Conservation (phyloP, 495 filamentous ascomycete species). For the Penicillium antarcticum region DNA sequence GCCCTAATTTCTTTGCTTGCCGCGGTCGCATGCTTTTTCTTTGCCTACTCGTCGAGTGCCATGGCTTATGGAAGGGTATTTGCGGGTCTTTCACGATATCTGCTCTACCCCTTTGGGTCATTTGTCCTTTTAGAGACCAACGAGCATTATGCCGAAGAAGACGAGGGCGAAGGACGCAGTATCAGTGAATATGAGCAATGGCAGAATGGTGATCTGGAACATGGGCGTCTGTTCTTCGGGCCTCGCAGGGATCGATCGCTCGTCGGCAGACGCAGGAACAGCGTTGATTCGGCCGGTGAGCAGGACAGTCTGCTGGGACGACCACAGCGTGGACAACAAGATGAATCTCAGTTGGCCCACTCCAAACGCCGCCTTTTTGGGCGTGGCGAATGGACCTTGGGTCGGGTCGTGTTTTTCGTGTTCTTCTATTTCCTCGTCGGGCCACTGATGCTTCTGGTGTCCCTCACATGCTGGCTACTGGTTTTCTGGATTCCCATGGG, state of each 20-base stretch:
- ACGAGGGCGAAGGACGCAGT: conserved; percentile 97
- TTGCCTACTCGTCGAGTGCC: conserved; percentile 75
- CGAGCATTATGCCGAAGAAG: conserved; percentile 91
- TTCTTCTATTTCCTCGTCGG: conserved; percentile 95
- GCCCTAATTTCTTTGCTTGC: conserved; percentile 69
- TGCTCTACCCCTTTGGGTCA: conserved; percentile 95
- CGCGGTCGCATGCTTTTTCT: conserved; percentile 72
- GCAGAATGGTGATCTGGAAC: conserved; percentile 96
- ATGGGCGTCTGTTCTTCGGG: conserved; percentile 93
- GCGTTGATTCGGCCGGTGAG: conserved; percentile 84
- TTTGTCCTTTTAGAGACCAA: conserved; percentile 91
- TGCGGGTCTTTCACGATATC: conserved; percentile 76
- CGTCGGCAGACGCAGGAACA: conserved; percentile 82
- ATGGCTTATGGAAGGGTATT: conserved; percentile 84
- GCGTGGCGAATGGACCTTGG: conserved; percentile 90
- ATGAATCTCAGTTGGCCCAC: conserved; percentile 49
- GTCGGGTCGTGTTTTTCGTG: conserved; percentile 90
- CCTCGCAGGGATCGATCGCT: conserved; percentile 75
- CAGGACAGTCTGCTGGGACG: conserved; percentile 86
- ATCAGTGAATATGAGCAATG: conserved; percentile 99
- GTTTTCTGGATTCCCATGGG: conserved; percentile 99
- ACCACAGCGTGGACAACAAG: conserved; percentile 45
- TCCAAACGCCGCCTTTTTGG: conserved; percentile 90
- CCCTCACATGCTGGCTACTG: conserved; percentile 86
- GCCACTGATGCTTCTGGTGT: conserved; percentile 83